Conservation (phyloP, 345 rosid species). For the Pugionium dolabratum region DNA sequence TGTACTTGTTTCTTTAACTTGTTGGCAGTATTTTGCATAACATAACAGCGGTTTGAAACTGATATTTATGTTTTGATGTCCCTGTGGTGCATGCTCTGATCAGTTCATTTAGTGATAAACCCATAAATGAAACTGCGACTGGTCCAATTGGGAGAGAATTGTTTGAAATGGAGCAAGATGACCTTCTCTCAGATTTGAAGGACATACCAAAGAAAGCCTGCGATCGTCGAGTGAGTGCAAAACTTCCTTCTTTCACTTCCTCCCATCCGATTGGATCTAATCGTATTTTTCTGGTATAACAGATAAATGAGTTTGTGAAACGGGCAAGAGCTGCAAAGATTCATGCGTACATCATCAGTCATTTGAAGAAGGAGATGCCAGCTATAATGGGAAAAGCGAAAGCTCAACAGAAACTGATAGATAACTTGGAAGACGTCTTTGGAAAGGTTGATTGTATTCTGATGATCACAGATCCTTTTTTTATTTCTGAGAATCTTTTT, state of each 20-base stretch:
- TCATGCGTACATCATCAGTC: constrained; percentile 83
- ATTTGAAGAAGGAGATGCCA: constrained; percentile 95
- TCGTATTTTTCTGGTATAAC: constrained; percentile 1
- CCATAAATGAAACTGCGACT: constrained; percentile 65
- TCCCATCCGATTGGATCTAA: constrained; percentile 12
- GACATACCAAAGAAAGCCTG: constrained; percentile 98
- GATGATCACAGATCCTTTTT: background rate
- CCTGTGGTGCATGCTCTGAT: constrained; percentile 21
- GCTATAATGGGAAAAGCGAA: constrained; percentile 90
- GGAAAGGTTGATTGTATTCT: constrained; percentile 54
- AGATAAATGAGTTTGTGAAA: constrained; percentile 96
- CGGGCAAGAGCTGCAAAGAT: constrained; percentile 97
- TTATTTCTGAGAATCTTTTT: constrained; percentile 1
- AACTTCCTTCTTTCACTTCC: constrained; percentile 18
- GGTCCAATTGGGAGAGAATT: constrained; percentile 94
- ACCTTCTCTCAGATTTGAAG: constrained; percentile 83
- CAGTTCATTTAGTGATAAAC: constrained; percentile 96
- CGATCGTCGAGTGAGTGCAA: constrained; percentile 82
- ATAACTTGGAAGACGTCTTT: constrained; percentile 75
- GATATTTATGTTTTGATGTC: constrained; percentile 20
- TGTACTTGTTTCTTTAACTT: constrained; percentile 3
- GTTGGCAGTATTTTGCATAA: constrained; percentile 6
- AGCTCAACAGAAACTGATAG: constrained; percentile 75
- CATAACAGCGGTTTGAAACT: constrained; percentile 14
- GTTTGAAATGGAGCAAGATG: constrained; percentile 92